Base-by-base conservation (phyloP, 1,284 basidiomycete genomes). In the Puccinia polysora region DNA sequence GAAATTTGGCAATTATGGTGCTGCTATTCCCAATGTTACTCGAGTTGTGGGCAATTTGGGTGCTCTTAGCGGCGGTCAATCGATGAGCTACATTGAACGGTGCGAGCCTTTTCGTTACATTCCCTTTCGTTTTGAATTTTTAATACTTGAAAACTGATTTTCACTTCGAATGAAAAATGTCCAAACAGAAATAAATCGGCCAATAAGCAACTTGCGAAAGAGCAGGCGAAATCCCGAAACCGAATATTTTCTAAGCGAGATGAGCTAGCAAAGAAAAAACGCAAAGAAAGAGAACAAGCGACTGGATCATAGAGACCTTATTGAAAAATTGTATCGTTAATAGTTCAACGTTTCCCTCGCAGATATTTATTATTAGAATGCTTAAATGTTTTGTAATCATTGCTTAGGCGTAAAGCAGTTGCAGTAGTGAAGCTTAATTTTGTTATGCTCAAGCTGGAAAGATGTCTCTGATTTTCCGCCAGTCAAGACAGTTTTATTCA, bases 11-110 rank as follows among this genome's bases (percentile, higher is more conserved):
- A 64, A 65, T 14, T 49, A 34, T 36, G 45, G 30, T n/a, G 45
- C 67, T 32, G 38, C 63, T 15, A 60, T 47, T 36, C 73, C 77
- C 30, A 76, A 75, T 58, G 78, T 79, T 25, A 49, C 76, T 50
- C 72, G 79, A 20, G 76, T 77, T 18, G 78, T 78, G 4, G 79
- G 79, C 30, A 79, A 76, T 45, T 72, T 80, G 60, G 78, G 79
- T 59, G 78, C 79, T 0, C 74, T 80, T 2, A 78, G 78, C 65
- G 79, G 79, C 28, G 79, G 78, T 1, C 77, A 80, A 74, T 77
- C 78, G 70, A 80, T 80, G 79, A 78, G 78, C 64, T 80, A 80
- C 72, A 78, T 79, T 52, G 75, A 65, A 59, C 52, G 70, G 65
- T 73, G 62, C 20, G 40, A n/a, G n/a, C 2, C n/a, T 25, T 20